A percentile compares a stretch with the other conserved stretches of the same genome.
Evolutionary conservation across 148 eudicot genomes (phyloP).

Genomic region (Agrostemma githago): DNA sequence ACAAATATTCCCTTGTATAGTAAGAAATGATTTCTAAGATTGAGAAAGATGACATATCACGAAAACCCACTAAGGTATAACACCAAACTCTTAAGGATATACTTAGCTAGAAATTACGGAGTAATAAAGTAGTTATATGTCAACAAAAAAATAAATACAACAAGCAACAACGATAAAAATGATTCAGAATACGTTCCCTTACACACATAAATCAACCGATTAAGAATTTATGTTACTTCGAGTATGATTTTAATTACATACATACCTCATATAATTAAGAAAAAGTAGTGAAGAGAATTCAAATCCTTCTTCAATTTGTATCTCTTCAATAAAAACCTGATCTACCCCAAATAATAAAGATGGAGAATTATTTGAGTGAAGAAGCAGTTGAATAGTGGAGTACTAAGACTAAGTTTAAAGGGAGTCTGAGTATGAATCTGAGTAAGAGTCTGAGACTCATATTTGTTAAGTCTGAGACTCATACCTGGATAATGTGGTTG

Average conservation of each 20-base stretch:
- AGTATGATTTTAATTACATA: neutral
- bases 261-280: slow-evolving; percentile 23
- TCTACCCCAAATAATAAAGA: slow-evolving; percentile 16
- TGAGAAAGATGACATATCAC: slow-evolving; percentile 22
- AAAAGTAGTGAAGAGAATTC: neutral
- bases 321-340: slow-evolving; percentile 17
- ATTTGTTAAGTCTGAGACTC: too few relatives aligned
- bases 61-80: slow-evolving; percentile 17
- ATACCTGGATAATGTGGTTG: too few relatives aligned
- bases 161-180: neutral
- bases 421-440: too few relatives aligned
- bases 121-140: neutral
- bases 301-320: slow-evolving; percentile 20
- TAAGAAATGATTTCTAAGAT: slow-evolving; percentile 24
- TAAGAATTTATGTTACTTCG: neutral
- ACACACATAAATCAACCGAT: neutral
- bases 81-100: slow-evolving; percentile 18
- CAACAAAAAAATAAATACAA: neutral
- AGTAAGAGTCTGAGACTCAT: too few relatives aligned
- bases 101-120: neutral
- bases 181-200: neutral
- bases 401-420: too few relatives aligned
- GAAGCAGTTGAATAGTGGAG: neutral
- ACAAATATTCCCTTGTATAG: slow-evolving; percentile 22
- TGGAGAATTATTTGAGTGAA: neutral